Base-by-base conservation (phyloP, 2,329 filamentous ascomycete species). In the Trichoderma afroharzianum region DNA sequence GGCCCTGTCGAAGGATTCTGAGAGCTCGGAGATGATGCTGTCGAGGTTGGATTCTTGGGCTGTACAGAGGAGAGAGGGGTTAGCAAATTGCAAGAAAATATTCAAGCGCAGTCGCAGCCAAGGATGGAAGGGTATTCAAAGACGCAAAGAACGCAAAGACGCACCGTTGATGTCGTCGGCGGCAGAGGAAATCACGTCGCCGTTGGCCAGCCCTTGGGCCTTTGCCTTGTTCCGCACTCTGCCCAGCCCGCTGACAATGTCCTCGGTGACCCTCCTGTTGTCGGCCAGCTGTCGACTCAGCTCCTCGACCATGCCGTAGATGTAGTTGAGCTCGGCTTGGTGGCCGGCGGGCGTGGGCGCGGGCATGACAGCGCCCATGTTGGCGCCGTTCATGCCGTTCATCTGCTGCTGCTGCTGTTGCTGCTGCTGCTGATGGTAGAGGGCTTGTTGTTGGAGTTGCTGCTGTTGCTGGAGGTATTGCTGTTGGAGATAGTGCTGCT, bases 241-340 rank as follows among this genome's bases (percentile, higher is more conserved):
- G 32, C 90, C 90, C 55, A 91, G 84, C 53, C 88, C 88, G n/a
- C 83, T 84, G 63, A 91, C 88, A 61, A 92, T 90, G 30, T 90
- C 87, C 74, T 90, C 87, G n/a, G 88, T 87, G 47, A 87, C 86
- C 55, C 85, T 84, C 74, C 88, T 84, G 78, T 90, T 90, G 66
- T 90, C 88, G 14, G 88, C 86, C 33, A 91, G 83, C 77, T 90
- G 88, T 39, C 87, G 85, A 76, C 88, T 90, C 62, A 91, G 83
- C 77, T 90, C 88, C 76, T 92, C 90, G 12, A 92, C 89, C 87
- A 91, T 89, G 74, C 85, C 84, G 77, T 91, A 91, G 77, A 92
- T 90, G 80, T 90, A 89, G 77, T 90, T 90, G 72, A 92, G 85
- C 79, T 92, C 90, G 67, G 89, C 87, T 79, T 91, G 89, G 78